Conservation (phyloP, 2,329 filamentous ascomycete genomes). For the Didymella arachidicola region DNA sequence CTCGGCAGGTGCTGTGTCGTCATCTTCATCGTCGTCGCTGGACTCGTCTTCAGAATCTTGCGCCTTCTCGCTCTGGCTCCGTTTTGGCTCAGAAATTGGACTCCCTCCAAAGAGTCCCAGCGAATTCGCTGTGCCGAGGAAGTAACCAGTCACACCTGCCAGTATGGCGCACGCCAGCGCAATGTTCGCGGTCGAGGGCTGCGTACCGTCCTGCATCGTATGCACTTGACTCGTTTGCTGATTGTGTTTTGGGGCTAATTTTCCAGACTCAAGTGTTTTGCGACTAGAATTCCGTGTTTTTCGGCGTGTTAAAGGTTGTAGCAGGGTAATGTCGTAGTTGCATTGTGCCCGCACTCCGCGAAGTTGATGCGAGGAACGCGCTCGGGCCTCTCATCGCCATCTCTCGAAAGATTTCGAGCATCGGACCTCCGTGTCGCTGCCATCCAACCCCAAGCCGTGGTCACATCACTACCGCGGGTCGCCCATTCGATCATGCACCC, state of each 20-base stretch:
- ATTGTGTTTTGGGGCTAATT: no score
- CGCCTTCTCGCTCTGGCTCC: conserved; percentile 25
- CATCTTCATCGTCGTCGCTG: conserved; percentile 34
- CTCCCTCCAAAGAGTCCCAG: conserved; percentile 76
- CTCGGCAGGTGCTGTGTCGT: conserved; percentile 48
- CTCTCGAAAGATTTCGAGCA: conserved; percentile 25
- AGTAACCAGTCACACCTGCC: conserved; percentile 78
- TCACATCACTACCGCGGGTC: conserved; percentile 26
- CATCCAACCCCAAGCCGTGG: conserved; percentile 25
- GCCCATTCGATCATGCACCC: conserved; percentile 36
- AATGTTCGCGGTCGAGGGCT: conserved; percentile 65
- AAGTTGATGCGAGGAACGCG: conserved; percentile 3
- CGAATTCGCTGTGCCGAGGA: conserved; percentile 69
- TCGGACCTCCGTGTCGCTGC: conserved; percentile 35
- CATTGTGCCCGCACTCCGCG: not conserved
- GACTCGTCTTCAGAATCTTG: conserved; percentile 42
- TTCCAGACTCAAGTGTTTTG: not conserved
- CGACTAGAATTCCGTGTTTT: not conserved
- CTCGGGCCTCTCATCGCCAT: conserved; percentile 13
- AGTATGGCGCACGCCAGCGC: conserved; percentile 77
- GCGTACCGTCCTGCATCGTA: conserved; percentile 49
- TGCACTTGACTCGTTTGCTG: not conserved
- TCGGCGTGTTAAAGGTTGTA: no score
- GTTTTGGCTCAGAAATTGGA: conserved; percentile 40
- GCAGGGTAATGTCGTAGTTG: not conserved